Percentiles rank a stretch among this genome's conserved stretches.
Conservation (phyloP, 352 stramenopile species). For the Phytophthora citrophthora region DNA sequence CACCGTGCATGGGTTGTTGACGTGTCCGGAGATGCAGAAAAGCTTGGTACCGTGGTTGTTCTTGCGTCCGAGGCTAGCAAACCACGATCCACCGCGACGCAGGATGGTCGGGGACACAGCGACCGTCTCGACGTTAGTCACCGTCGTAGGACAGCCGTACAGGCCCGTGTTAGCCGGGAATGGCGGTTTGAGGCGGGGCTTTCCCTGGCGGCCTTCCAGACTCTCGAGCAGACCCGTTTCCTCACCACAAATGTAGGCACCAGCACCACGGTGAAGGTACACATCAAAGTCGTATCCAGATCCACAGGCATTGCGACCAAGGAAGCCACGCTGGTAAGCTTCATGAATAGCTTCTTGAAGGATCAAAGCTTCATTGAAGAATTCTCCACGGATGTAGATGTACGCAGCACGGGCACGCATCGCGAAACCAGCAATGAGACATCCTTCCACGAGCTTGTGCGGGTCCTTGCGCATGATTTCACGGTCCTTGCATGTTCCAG, state of each 20-base stretch:
- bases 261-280: slow-evolving; percentile 98
- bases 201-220: slow-evolving; percentile 97
- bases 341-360: slow-evolving; percentile 99
- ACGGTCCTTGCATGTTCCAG: slow-evolving; percentile 99
- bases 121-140: slow-evolving; percentile 99
- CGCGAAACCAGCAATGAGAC: slow-evolving; percentile 97
- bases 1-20: slow-evolving; percentile 99
- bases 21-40: slow-evolving; percentile 99
- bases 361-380: slow-evolving; percentile 99
- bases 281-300: slow-evolving; percentile 99
- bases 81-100: slow-evolving; percentile 96
- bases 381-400: slow-evolving; percentile 99
- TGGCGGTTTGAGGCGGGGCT: slow-evolving; percentile 98
- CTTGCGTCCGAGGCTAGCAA: slow-evolving; percentile 95
- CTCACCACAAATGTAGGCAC: slow-evolving; percentile 99
- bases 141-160: slow-evolving; percentile 99
- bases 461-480: slow-evolving; percentile 99
- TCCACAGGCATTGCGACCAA: slow-evolving; percentile 97
- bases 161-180: slow-evolving; percentile 99
- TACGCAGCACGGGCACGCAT: slow-evolving; percentile 99
- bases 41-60: slow-evolving; percentile 99
- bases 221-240: slow-evolving; percentile 98
- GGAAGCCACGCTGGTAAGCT: slow-evolving; percentile 96
- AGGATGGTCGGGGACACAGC: slow-evolving; percentile 98
- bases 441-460: slow-evolving; percentile 99